These are phyloP conservation scores for Auriculariales sp. DNA, from an alignment of 768 basidiomycete species.

Conservation along the genomic window DNA sequence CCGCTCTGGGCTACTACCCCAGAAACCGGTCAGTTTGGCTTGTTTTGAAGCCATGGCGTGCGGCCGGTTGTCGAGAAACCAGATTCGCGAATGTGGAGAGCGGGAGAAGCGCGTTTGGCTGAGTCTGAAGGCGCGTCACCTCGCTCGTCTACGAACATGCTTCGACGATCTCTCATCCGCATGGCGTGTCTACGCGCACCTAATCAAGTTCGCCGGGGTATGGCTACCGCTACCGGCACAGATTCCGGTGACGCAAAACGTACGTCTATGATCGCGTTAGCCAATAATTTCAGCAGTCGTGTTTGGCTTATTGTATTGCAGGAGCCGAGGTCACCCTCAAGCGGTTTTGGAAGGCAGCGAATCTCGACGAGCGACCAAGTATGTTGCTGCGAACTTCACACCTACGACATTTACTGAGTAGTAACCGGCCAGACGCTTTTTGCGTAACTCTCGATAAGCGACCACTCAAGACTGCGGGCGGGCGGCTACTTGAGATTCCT, in stretches of 20 bases:
- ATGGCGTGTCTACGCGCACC: neutral
- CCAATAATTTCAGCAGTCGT: constrained; percentile 1
- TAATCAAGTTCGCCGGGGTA: neutral
- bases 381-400: constrained; percentile 3
- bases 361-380: constrained; percentile 39
- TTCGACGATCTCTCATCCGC: too few relatives aligned
- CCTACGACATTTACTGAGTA: neutral
- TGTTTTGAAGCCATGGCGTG: neutral
- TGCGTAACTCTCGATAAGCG: constrained; percentile 69
- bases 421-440: constrained; percentile 21
- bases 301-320: constrained; percentile 15
- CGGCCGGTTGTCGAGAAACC: too few relatives aligned
- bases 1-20: neutral
- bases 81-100: too few relatives aligned
- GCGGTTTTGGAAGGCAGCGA: constrained; percentile 92
- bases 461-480: constrained; percentile 76
- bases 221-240: neutral
- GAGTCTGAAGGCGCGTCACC: too few relatives aligned
- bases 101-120: neutral
- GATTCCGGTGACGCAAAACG: constrained; percentile 4
- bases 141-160: neutral
- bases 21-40: neutral
- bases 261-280: neutral
- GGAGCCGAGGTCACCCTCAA: constrained; percentile 78
- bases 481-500: constrained; percentile 63